Evolutionary conservation across 2,329 filamentous ascomycete species (phyloP), one percentile per base, ranked within the genome.

Genomic region (Leptographium radiaticola): DNA sequence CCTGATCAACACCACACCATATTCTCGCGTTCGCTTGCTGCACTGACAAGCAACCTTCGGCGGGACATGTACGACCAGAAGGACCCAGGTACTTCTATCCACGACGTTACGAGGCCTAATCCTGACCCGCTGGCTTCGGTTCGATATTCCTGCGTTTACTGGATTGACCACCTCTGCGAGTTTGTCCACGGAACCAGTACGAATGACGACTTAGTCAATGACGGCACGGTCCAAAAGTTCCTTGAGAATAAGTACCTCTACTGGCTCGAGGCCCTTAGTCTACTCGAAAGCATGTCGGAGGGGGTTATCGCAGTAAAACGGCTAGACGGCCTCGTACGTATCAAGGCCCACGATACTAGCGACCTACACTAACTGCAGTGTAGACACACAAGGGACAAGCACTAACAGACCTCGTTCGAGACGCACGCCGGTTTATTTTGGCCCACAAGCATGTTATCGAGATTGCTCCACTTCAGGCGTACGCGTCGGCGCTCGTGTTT

Each of bases 261-360:
- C 52, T 75, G 69, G 71, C 60, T 75, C 3, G 71, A 75, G 54
- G 66, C 68, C 36, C 62, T 74, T 2, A 68, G 68, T 47, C 62
- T 71, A 6, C 55, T 69, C 16, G 47, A 52, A 11, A 56, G 59
- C 40, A 57, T 65, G 8, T 56, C 58, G 9, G 47, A 59, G 53
- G 67, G 59, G 1, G 49, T 66, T 4, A 20, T 57, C 11, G 54
- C 59, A 11, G 56, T 67, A 16, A 4, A 11, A 10, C 58, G 59
- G 50, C 60, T 67, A 13, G 18, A 49, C 4, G 45, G 4, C 11
- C 25, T 52, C 46, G 49, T 34, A n/a, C 34, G 36, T 16, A 12
- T 20, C 18, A 43, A 25, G 18, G 18, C 42, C 18, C 5, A 8
- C 4, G 4, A 25, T 30, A 25, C 25, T 20, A 18, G 20, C 10